Evolutionary conservation across 2,329 filamentous ascomycete genomes (phyloP).

Genomic region (Bipolaris oryzae): DNA sequence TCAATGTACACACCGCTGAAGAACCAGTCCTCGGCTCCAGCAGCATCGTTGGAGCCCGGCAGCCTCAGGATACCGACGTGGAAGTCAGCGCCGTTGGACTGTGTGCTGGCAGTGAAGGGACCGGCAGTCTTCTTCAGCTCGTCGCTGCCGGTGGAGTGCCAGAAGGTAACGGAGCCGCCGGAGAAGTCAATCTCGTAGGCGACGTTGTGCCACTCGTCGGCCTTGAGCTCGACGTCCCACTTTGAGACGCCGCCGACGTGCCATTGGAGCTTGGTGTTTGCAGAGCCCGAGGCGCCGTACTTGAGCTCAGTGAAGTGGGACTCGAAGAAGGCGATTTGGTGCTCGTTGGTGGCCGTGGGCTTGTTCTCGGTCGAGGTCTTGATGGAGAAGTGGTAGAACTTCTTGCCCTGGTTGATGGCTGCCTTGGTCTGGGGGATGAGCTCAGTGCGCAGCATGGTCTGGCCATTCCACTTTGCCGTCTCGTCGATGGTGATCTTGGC

Average conservation of each 20-base stretch:
- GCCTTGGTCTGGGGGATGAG: constrained; percentile 73
- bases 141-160: constrained; percentile 69
- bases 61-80: constrained; percentile 73
- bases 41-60: constrained; percentile 61
- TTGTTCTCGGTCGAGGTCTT: constrained; percentile 64
- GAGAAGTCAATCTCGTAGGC: constrained; percentile 75
- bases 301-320: constrained; percentile 78
- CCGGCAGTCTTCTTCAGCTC: constrained; percentile 64
- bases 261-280: constrained; percentile 66
- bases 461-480: constrained; percentile 73
- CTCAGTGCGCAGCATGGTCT: constrained; percentile 73
- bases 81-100: constrained; percentile 73
- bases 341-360: constrained; percentile 67
- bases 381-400: constrained; percentile 76
- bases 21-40: constrained; percentile 68
- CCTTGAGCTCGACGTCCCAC: constrained; percentile 66
- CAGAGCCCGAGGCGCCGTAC: constrained; percentile 60
- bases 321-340: constrained; percentile 70
- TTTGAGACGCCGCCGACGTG: constrained; percentile 64
- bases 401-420: constrained; percentile 67
- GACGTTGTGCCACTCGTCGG: constrained; percentile 75
- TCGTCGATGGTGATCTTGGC: constrained; percentile 71
- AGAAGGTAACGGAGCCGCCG: constrained; percentile 67
- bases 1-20: constrained; percentile 77
- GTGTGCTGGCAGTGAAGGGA: constrained; percentile 65